These are phyloP conservation scores for Oryza glumipatula DNA, from an alignment of 176 grass and related monocot species.

Conservation along the genomic window DNA sequence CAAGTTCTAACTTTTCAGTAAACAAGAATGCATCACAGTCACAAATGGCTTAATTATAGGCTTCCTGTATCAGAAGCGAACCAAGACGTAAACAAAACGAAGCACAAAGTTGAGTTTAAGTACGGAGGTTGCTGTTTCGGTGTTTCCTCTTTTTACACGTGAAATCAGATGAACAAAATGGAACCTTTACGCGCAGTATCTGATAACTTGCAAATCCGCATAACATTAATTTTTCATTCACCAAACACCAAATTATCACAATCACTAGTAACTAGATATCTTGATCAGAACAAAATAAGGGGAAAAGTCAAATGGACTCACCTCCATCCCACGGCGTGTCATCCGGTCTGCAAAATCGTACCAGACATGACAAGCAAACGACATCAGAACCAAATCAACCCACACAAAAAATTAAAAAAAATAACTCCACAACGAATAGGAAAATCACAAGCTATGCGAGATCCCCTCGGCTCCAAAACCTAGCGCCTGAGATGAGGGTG, in stretches of 20 bases:
- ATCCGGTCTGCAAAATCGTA: constrained; percentile 68
- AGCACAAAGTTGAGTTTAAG: background rate
- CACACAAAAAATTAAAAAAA: background rate
- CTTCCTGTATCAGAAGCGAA: background rate
- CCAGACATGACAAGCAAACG: constrained; percentile 5
- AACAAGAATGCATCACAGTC: constrained; percentile 1
- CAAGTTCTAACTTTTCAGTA: background rate
- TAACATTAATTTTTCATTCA: background rate
- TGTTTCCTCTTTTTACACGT: background rate
- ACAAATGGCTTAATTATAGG: background rate
- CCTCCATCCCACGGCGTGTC: constrained; percentile 95
- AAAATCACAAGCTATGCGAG: background rate
- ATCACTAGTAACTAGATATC: background rate
- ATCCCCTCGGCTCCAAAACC: constrained; percentile 10
- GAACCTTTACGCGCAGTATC: background rate
- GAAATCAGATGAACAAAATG: background rate
- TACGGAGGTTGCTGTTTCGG: background rate
- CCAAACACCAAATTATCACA: background rate
- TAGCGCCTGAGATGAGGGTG: background rate
- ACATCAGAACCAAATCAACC: background rate
- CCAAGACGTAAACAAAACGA: background rate
- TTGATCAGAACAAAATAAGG: constrained; percentile 1
- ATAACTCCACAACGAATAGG: background rate
- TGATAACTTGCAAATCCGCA: background rate
- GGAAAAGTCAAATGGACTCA: constrained; percentile 42